Evolutionary conservation across 2,329 filamentous ascomycete genomes (phyloP).

Genomic region (Colletotrichum magnum): DNA sequence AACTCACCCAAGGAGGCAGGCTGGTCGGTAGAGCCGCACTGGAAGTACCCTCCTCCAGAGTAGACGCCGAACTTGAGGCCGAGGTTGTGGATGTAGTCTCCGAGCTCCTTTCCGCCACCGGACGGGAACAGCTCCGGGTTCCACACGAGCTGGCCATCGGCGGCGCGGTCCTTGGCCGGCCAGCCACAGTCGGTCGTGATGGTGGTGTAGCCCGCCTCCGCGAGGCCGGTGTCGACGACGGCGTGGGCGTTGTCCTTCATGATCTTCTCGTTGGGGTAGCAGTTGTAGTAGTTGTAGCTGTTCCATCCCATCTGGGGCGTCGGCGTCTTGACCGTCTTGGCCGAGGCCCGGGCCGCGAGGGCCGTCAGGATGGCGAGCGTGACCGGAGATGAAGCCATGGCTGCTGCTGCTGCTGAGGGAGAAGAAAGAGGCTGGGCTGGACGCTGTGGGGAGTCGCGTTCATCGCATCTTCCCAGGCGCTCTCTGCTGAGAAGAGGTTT

Average conservation of each 20-base stretch:
- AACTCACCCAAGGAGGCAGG: slow-evolving; percentile 59
- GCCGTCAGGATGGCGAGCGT: slow-evolving; percentile 22
- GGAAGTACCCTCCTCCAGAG: slow-evolving; percentile 62
- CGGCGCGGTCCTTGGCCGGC: slow-evolving; percentile 56
- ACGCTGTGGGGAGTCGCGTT: neutral
- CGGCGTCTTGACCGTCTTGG: slow-evolving; percentile 44
- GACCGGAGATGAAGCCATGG: slow-evolving; percentile 18
- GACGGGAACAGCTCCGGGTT: slow-evolving; percentile 65
- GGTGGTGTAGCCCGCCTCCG: slow-evolving; percentile 67
- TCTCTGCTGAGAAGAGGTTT: neutral
- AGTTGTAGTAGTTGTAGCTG: slow-evolving; percentile 70
- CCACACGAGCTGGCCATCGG: slow-evolving; percentile 63
- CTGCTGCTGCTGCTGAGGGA: neutral
- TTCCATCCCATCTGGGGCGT: slow-evolving; percentile 69
- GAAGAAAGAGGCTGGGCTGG: neutral
- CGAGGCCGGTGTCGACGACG: slow-evolving; percentile 65
- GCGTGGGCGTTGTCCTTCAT: slow-evolving; percentile 67
- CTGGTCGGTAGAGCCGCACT: slow-evolving; percentile 58
- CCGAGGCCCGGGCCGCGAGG: slow-evolving; percentile 23
- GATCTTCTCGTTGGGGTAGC: slow-evolving; percentile 62
- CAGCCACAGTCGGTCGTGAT: slow-evolving; percentile 74
- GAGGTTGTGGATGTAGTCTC: slow-evolving; percentile 63
- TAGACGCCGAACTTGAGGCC: slow-evolving; percentile 69
- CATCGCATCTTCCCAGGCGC: neutral
- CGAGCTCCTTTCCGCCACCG: slow-evolving; percentile 60